A percentile compares a stretch with the other conserved stretches of the same genome.
Evolutionary conservation across 257 asterid genomes (phyloP).

Genomic region (Solanum phureja): DNA sequence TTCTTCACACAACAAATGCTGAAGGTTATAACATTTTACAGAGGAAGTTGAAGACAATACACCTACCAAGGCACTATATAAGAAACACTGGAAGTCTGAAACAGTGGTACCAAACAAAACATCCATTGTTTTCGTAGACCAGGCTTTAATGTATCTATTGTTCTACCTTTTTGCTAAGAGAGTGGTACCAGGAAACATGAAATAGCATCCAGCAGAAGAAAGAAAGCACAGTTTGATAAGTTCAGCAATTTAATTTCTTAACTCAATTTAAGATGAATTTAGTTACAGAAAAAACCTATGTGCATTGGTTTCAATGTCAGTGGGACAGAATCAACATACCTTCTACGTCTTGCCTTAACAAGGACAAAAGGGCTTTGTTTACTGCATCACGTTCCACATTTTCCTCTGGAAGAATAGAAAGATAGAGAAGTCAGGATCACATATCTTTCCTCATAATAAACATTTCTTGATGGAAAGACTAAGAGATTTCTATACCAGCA

Average conservation of each 20-base stretch:
- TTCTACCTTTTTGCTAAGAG: not conserved
- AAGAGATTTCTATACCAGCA: constrained; percentile 50
- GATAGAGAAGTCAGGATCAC: not conserved
- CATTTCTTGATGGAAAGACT: not conserved
- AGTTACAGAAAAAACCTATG: not conserved
- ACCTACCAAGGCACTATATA: not conserved
- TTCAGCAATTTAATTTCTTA: not conserved
- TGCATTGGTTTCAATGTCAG: not conserved
- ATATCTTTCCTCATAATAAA: not conserved
- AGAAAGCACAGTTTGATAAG: not conserved
- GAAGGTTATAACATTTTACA: not conserved
- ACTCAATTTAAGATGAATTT: not conserved
- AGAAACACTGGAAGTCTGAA: not conserved
- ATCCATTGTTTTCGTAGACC: not conserved
- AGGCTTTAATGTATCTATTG: not conserved
- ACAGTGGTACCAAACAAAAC: not conserved
- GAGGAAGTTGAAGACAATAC: not conserved
- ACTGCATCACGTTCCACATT: constrained; percentile 98
- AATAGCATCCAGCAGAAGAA: not conserved
- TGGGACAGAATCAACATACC: constrained; percentile 28
- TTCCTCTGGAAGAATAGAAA: constrained; percentile 43
- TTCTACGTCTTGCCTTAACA: constrained; percentile 83
- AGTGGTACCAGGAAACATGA: not conserved
- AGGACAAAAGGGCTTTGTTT: constrained; percentile 76
- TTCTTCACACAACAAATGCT: not conserved